Percentiles rank a stretch among this genome's conserved stretches.
Evolutionary conservation across 1,284 basidiomycete species (phyloP).

Genomic region (Rhodotorula sp.): DNA sequence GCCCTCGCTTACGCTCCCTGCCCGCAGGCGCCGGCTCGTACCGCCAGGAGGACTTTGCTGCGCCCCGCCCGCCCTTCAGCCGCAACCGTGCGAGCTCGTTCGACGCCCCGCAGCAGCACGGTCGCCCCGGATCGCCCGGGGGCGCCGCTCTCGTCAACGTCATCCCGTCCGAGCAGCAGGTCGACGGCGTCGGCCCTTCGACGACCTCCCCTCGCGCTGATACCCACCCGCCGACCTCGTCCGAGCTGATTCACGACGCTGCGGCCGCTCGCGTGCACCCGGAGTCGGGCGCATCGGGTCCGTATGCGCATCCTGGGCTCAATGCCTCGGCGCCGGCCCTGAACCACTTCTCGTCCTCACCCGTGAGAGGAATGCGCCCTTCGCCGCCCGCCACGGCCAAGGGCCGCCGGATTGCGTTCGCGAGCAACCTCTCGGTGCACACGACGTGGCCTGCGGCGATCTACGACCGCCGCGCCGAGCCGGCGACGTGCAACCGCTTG

Average conservation of each 20-base stretch:
- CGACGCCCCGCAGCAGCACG: constrained; percentile 47
- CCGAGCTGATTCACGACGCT: constrained; percentile 21
- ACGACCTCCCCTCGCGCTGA: constrained; percentile 36
- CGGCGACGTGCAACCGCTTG: constrained; percentile 92
- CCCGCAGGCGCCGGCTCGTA: constrained; percentile 37
- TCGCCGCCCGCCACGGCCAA: constrained; percentile 5
- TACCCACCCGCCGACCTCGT: constrained; percentile 21
- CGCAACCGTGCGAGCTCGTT: constrained; percentile 52
- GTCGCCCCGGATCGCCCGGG: constrained; percentile 33
- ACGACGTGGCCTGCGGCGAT: constrained; percentile 88
- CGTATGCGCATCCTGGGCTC: constrained; percentile 65
- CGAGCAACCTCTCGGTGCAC: constrained; percentile 88
- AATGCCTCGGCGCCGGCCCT: constrained; percentile 87
- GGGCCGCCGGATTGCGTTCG: constrained; percentile 67
- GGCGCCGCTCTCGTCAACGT: constrained; percentile 39
- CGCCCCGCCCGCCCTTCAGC: constrained; percentile 36
- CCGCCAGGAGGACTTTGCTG: constrained; percentile 39
- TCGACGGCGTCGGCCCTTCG: constrained; percentile 40
- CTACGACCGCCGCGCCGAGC: constrained; percentile 92
- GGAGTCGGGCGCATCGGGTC: constrained; percentile 12
- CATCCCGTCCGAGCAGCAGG: constrained; percentile 41
- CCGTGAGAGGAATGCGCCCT: constrained; percentile 31
- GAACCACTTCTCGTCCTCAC: constrained; percentile 51
- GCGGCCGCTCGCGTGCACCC: constrained; percentile 17
- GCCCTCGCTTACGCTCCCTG: background rate